Base-by-base conservation (phyloP, 208 protist genomes). In the Leishmania arabica region DNA sequence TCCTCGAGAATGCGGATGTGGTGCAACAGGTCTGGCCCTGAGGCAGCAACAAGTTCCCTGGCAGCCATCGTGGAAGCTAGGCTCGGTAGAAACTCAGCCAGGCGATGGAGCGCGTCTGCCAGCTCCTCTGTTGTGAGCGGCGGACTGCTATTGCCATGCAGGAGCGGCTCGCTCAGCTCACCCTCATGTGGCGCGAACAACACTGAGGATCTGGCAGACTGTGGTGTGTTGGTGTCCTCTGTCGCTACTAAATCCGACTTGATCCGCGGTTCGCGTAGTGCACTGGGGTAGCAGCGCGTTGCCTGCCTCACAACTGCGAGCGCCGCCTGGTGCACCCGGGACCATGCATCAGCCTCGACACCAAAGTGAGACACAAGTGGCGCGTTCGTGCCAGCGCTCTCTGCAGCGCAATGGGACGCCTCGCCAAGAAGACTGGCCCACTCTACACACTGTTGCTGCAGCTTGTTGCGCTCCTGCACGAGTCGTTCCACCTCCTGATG, bases 401-500 rank as follows among this genome's bases (percentile, higher is more conserved):
- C 8, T n/a, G 42, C 24, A 34, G 21, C 47, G 15, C 62, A 27
- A 27, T 42, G 73, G 9, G 54, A 9, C 5, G 37, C 19, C 24
- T 58, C 51, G n/a, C 64, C 54, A 66, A 83, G 66, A 54, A 83
- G 62, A 58, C 54, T 83, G 42, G 80, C 74, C 74, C 77, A 60
- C 47, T 83, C 74, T 3, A 83, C 54, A 54, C 80, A 83, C 53
- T 83, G 80, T 1, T 64, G 80, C 53, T 83, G 80, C 73, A 83
- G 74, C n/a, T 68, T 68, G 54, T 83, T 75, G n/a, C 77, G 76
- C 42, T 83, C 80, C 21, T 56, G 72, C 27, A 79, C 49, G 8
- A 83, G 74, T 37, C 65, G 45, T 74, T 83, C 80, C 54, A 83
- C 80, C 65, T 83, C 80, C 54, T 75, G 64, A 66, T 83, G 80